Conservation (phyloP, 2,329 filamentous ascomycete genomes). For the Talaromyces sp. region DNA sequence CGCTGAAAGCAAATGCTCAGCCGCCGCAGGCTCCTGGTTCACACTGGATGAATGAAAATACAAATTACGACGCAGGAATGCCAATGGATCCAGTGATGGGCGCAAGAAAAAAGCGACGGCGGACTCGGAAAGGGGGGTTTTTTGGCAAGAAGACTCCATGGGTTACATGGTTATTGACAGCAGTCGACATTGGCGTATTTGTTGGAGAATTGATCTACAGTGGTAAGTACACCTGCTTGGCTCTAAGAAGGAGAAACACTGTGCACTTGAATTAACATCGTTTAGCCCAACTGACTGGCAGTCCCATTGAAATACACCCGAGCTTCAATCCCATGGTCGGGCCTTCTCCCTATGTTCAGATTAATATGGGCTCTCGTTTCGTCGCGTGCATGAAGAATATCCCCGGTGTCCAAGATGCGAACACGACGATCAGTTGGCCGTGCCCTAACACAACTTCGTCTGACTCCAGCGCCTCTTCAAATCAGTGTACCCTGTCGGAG, state of each 20-base stretch:
- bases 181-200: slow-evolving; percentile 78
- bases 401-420: slow-evolving; percentile 39
- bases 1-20: slow-evolving; percentile 35
- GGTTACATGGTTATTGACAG: slow-evolving; percentile 76
- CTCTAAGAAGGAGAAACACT: neutral
- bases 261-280: neutral
- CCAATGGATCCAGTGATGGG: slow-evolving; percentile 24
- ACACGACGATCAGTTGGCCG: slow-evolving; percentile 55
- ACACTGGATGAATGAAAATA: slow-evolving; percentile 44
- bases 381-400: slow-evolving; percentile 89
- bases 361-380: slow-evolving; percentile 95
- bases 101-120: slow-evolving; percentile 17
- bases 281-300: slow-evolving; percentile 64
- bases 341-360: slow-evolving; percentile 81
- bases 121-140: slow-evolving; percentile 41
- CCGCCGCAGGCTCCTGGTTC: slow-evolving; percentile 30
- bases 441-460: slow-evolving; percentile 75
- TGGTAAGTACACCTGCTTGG: slow-evolving; percentile 52
- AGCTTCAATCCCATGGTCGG: slow-evolving; percentile 97
- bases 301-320: slow-evolving; percentile 66
- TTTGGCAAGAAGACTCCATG: slow-evolving; percentile 63
- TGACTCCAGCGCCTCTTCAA: slow-evolving; percentile 46
- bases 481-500: slow-evolving; percentile 69
- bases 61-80: slow-evolving; percentile 43
- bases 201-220: slow-evolving; percentile 84